phyloP scores from a whole-genome alignment of 176 grass and related monocot species.

The Juncus inflexus region DNA sequence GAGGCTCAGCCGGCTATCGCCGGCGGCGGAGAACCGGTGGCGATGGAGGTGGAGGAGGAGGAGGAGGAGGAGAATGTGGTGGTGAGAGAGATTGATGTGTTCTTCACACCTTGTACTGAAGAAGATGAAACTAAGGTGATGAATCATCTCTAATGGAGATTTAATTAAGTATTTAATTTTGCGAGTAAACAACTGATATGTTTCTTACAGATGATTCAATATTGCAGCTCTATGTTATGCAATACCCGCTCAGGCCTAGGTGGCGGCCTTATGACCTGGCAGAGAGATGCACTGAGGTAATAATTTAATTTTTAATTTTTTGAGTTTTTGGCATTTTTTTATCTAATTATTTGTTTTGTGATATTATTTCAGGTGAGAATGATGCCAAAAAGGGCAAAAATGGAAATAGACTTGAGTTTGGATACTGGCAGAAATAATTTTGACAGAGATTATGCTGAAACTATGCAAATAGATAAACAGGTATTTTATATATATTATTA shows the following conservation, averaged over 20 bases:
- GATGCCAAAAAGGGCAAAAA: conserved; percentile 55
- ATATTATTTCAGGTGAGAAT: conserved; percentile 53
- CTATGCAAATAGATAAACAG: conserved; percentile 49
- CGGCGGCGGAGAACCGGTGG: background rate
- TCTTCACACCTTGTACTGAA: conserved; percentile 55
- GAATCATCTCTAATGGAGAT: no score
- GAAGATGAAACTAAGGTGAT: conserved; percentile 49
- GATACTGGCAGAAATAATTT: conserved; percentile 61
- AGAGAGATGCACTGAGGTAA: conserved; percentile 77
- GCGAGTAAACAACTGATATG: conserved; percentile 4
- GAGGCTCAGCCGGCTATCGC: background rate
- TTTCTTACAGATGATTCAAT: conserved; percentile 28
- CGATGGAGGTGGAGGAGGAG: background rate
- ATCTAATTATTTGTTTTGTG: conserved; percentile 12
- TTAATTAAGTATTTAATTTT: background rate
- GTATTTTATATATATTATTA: conserved; percentile 18
- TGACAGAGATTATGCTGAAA: conserved; percentile 42
- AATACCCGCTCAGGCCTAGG: conserved; percentile 77
- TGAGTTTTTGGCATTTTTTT: background rate
- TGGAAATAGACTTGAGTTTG: conserved; percentile 73
- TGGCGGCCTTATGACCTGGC: conserved; percentile 80
- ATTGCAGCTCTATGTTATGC: conserved; percentile 82
- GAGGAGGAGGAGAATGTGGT: conserved; percentile 47
- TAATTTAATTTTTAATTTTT: conserved; percentile 10
- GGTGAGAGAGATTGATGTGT: conserved; percentile 79